These are phyloP conservation scores for Rhodotorula babjevae DNA, from an alignment of 768 basidiomycete genomes.

Conservation along the genomic window DNA sequence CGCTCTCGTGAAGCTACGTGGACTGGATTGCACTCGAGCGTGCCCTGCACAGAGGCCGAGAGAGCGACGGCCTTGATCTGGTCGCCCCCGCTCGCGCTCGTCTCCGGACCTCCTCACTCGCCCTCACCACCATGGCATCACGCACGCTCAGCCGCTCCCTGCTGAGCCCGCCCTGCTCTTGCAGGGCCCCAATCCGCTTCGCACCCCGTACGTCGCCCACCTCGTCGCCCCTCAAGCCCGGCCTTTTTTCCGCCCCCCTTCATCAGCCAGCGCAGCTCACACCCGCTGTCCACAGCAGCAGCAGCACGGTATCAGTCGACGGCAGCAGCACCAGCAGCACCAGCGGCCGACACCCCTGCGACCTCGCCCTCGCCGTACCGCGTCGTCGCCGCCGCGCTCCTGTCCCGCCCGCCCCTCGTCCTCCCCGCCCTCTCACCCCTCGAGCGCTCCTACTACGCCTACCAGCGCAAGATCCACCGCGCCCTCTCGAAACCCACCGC, in stretches of 20 bases:
- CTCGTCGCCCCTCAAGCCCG: background rate
- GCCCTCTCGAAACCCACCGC: constrained; percentile 37
- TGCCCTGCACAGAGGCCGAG: background rate
- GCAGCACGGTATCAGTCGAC: constrained; percentile 5
- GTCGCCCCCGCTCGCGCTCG: no score
- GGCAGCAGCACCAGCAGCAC: background rate
- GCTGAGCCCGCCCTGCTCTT: background rate
- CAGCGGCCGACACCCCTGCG: background rate
- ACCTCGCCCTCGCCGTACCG: constrained; percentile 18
- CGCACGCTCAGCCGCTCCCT: background rate
- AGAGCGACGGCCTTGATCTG: no score
- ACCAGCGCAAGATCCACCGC: constrained; percentile 38
- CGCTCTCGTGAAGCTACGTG: no score
- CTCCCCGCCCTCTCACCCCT: constrained; percentile 34
- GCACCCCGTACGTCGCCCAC: background rate
- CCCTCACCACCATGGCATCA: background rate
- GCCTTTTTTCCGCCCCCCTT: background rate
- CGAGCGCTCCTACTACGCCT: constrained; percentile 43
- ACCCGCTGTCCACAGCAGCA: background rate
- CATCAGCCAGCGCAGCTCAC: background rate
- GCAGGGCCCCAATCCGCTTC: background rate
- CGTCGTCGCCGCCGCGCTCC: constrained; percentile 40
- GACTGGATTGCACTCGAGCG: no score
- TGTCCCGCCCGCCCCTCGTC: constrained; percentile 40
- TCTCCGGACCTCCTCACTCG: background rate